These are phyloP conservation scores for Urtica urens DNA, from an alignment of 306 rosid genomes.

Conservation along the genomic window DNA sequence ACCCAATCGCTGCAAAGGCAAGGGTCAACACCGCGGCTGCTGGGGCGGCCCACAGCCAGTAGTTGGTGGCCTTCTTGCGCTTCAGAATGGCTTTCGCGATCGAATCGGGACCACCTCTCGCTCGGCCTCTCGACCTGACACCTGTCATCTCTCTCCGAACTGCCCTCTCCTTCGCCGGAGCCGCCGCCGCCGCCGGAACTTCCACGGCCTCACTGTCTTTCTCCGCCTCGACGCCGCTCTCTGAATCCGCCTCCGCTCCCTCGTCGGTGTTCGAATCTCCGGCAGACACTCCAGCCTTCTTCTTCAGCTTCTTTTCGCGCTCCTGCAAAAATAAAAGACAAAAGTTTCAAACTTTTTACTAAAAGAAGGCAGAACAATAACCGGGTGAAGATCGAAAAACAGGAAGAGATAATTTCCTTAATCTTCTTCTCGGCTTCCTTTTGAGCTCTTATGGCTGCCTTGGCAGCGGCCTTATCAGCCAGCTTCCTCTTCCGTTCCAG, in stretches of 20 bases:
- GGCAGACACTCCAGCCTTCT: conserved; percentile 38
- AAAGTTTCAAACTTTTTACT: too few species aligned
- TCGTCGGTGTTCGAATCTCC: conserved; percentile 24
- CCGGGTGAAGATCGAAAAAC: too few species aligned
- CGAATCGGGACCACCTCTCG: conserved; percentile 41
- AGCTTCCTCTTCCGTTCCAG: conserved; percentile 80
- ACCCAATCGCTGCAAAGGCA: conserved; percentile 42
- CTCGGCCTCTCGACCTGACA: conserved; percentile 39
- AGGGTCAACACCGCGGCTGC: conserved; percentile 45
- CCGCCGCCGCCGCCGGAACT: conserved; percentile 25
- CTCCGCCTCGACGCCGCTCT: conserved; percentile 41
- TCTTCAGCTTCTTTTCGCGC: conserved; percentile 85
- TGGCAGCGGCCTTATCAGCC: conserved; percentile 75
- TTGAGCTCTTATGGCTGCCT: conserved; percentile 58
- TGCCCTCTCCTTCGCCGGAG: conserved; percentile 28
- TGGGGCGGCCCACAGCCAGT: conserved; percentile 59
- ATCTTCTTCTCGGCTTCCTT: conserved; percentile 94
- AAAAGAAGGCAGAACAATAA: too few species aligned
- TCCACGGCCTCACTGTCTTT: conserved; percentile 29
- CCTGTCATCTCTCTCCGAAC: conserved; percentile 36
- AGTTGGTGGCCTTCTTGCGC: conserved; percentile 55
- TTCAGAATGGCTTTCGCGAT: conserved; percentile 50
- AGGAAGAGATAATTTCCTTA: conserved; percentile 33
- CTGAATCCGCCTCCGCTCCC: conserved; percentile 33
- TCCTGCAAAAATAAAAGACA: conserved; percentile 31